These are phyloP conservation scores for Epichloe sibirici DNA, from an alignment of 2,329 filamentous ascomycete species.

Conservation along the genomic window DNA sequence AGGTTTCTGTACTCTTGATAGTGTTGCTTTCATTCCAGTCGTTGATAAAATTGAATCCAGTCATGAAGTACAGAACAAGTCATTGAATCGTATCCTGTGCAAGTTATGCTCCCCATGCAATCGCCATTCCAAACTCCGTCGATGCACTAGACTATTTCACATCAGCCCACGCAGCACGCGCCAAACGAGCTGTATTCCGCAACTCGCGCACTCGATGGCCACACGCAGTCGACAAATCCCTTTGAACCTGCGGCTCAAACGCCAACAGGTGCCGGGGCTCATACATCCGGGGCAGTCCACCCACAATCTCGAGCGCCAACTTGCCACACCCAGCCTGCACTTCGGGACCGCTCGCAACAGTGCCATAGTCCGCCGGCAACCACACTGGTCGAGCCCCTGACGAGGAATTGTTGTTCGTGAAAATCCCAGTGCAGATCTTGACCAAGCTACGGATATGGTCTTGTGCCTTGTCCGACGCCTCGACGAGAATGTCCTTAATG, in stretches of 20 bases:
- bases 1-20: neutral
- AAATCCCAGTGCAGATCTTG: conserved; percentile 29
- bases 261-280: conserved; percentile 34
- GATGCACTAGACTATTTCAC: conserved; percentile 14
- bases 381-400: conserved; percentile 15
- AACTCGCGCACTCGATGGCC: conserved; percentile 42
- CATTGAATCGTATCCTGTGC: neutral
- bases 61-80: neutral
- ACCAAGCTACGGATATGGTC: conserved; percentile 38
- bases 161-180: conserved; percentile 37
- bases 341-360: conserved; percentile 8
- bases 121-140: conserved; percentile 1
- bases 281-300: conserved; percentile 33
- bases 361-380: conserved; percentile 17
- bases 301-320: conserved; percentile 35
- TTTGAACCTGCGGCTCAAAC: conserved; percentile 30
- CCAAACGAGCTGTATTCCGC: conserved; percentile 34
- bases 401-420: conserved; percentile 18
- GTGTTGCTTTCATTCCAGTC: too few species aligned
- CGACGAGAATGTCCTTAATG: conserved; percentile 33
- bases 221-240: conserved; percentile 37
- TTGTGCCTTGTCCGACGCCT: conserved; percentile 32
- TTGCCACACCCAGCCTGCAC: conserved; percentile 29
- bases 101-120: neutral
- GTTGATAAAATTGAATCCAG: neutral